Evolutionary conservation across 192 early-diverging fungal species (phyloP), one percentile per base, ranked within the genome.

Genomic region (Umbelopsis isabellina): DNA sequence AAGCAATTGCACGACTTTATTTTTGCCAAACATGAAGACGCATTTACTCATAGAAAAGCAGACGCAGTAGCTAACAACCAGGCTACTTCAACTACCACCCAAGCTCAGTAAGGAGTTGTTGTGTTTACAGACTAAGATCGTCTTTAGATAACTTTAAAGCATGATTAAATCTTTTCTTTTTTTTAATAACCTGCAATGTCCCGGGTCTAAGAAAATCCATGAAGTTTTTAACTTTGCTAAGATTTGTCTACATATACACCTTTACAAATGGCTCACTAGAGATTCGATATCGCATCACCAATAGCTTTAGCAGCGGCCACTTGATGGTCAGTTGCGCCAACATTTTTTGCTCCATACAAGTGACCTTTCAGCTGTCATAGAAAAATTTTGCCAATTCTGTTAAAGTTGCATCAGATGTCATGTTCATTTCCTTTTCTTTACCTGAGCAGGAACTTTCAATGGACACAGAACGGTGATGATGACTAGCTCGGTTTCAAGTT

Each of bases 271-370:
- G 37, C 37, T 41, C 7, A 52, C 21, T 52, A 25, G 0, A 52
- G 5, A 44, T 47, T 47, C 33, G 41, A 15, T 23, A 69, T 55
- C 12, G 41, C 10, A 30, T 64, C 35, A 15, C 37, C 68, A 51
- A 75, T 52, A 10, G 30, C 55, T 21, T 66, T 16, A 15, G 51
- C 64, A 47, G 55, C 65, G 44, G 48, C 52, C 27, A 75, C 49
- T 25, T 75, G 53, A 9, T 46, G 41, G 20, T 46, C 49, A 18
- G 74, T 53, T 20, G 61, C 74, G 7, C 74, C 74, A 33, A 75
- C 58, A 41, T 70, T 70, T 21, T 50, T 69, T 10, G 68, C 67
- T 35, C 68, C 61, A 35, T 70, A 30, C 27, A 75, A 49, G 33
- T 75, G 73, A 20, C 55, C 58, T 41, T 70, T 65, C 13, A 75